Conservation (phyloP, 2,329 filamentous ascomycete genomes). For the Aspergillus fijiensis region DNA sequence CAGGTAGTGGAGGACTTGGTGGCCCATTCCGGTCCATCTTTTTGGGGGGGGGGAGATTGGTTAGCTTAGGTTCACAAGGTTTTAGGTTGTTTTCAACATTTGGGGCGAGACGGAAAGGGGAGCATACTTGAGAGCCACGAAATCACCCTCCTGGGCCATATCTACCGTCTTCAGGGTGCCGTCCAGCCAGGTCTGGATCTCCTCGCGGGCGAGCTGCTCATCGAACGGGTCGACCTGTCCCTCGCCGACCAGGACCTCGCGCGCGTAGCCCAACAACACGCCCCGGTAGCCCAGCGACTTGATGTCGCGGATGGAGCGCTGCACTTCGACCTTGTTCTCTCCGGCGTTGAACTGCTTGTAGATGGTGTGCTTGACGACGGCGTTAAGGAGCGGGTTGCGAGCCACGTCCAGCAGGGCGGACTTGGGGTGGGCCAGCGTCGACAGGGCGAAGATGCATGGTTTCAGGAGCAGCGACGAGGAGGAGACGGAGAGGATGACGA, state of each 20-base stretch:
- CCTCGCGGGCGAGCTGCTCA: constrained; percentile 32
- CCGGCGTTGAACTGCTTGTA: constrained; percentile 61
- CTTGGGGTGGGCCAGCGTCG: constrained; percentile 50
- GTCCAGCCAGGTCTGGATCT: constrained; percentile 49
- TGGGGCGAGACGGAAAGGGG: constrained; percentile 40
- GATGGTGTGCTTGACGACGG: constrained; percentile 48
- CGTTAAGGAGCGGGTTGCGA: constrained; percentile 47
- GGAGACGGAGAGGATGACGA: constrained; percentile 39
- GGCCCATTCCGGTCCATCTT: constrained; percentile 52
- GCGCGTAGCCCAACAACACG: constrained; percentile 55
- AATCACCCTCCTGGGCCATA: constrained; percentile 54
- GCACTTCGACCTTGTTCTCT: constrained; percentile 50
- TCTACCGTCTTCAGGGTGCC: constrained; percentile 55
- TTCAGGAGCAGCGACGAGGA: constrained; percentile 59
- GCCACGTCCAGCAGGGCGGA: constrained; percentile 49
- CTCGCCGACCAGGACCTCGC: constrained; percentile 54
- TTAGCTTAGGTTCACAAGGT: not conserved
- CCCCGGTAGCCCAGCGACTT: constrained; percentile 53
- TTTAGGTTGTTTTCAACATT: not conserved
- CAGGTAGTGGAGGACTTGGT: constrained; percentile 43
- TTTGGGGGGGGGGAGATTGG: not conserved
- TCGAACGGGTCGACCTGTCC: constrained; percentile 30
- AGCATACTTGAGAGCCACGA: constrained; percentile 53
- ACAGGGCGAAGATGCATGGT: constrained; percentile 70
- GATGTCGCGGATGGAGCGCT: constrained; percentile 46